phyloP scores from a whole-genome alignment of 2,329 filamentous ascomycete species.

The Verticillium nubilum region DNA sequence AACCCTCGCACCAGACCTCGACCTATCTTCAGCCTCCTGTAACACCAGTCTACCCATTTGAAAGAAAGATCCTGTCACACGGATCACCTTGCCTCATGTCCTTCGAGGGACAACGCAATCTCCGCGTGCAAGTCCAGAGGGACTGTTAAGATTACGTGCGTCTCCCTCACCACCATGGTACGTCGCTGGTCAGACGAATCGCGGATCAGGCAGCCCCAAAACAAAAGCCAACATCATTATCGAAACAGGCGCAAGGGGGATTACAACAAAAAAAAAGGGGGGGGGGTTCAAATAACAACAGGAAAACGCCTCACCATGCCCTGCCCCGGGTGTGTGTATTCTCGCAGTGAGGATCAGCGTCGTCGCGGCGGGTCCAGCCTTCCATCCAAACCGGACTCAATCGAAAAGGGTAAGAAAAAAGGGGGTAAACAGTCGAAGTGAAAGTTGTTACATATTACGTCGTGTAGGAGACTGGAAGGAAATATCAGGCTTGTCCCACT shows the following conservation, averaged over 20 bases:
- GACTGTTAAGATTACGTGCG: not conserved
- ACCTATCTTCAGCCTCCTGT: not conserved
- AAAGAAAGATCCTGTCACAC: not conserved
- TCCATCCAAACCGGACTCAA: not conserved
- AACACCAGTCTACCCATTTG: not conserved
- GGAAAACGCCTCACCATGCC: not conserved
- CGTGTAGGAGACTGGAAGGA: not conserved
- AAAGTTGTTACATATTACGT: constrained; percentile 3
- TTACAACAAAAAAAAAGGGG: not conserved
- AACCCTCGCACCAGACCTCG: not conserved
- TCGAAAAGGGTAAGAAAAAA: not conserved
- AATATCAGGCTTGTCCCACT: not conserved
- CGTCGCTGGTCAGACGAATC: not conserved
- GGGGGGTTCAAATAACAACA: not conserved
- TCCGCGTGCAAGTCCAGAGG: not conserved
- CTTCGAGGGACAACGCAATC: not conserved
- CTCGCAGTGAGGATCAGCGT: not conserved
- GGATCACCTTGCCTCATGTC: not conserved
- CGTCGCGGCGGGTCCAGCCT: not conserved
- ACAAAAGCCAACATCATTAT: not conserved
- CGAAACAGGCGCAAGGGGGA: not conserved
- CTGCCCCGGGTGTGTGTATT: constrained; percentile 1
- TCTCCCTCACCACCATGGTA: not conserved
- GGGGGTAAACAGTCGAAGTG: constrained; percentile 5
- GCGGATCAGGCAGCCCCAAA: not conserved